These are phyloP conservation scores for Psophocarpus tetragonolobus DNA, from an alignment of 306 rosid species.

Conservation along the genomic window DNA sequence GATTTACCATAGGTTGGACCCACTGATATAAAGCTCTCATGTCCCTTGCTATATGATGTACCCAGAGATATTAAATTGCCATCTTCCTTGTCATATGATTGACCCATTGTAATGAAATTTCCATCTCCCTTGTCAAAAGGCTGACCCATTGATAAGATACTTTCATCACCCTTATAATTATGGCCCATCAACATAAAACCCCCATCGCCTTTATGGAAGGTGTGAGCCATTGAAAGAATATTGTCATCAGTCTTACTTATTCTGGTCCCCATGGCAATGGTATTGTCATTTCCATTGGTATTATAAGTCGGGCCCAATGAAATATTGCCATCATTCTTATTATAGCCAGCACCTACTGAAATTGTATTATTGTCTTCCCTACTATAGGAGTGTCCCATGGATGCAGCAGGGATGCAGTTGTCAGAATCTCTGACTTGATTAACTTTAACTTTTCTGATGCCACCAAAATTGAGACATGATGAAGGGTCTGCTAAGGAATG, in stretches of 20 bases:
- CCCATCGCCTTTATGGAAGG: slow-evolving; percentile 67
- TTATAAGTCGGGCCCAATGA: slow-evolving; percentile 60
- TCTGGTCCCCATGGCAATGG: slow-evolving; percentile 50
- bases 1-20: slow-evolving; percentile 62
- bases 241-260: slow-evolving; percentile 58
- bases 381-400: slow-evolving; percentile 59
- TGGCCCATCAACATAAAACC: slow-evolving; percentile 70
- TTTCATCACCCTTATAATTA: slow-evolving; percentile 62
- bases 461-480: slow-evolving; percentile 71
- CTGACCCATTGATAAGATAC: slow-evolving; percentile 66
- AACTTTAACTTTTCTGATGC: slow-evolving; percentile 87
- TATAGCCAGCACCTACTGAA: slow-evolving; percentile 48
- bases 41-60: slow-evolving; percentile 66
- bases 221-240: slow-evolving; percentile 62
- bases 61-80: slow-evolving; percentile 63
- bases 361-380: slow-evolving; percentile 54
- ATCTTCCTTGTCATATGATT: slow-evolving; percentile 70
- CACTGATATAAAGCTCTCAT: slow-evolving; percentile 58
- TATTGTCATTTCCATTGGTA: slow-evolving; percentile 47
- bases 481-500: slow-evolving; percentile 67
- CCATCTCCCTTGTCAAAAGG: slow-evolving; percentile 66
- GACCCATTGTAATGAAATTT: slow-evolving; percentile 77
- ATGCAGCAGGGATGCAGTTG: slow-evolving; percentile 49
- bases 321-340: slow-evolving; percentile 57
- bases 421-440: slow-evolving; percentile 91